phyloP scores from a whole-genome alignment of 1,284 basidiomycete species.

The Wolfiporia cocos region DNA sequence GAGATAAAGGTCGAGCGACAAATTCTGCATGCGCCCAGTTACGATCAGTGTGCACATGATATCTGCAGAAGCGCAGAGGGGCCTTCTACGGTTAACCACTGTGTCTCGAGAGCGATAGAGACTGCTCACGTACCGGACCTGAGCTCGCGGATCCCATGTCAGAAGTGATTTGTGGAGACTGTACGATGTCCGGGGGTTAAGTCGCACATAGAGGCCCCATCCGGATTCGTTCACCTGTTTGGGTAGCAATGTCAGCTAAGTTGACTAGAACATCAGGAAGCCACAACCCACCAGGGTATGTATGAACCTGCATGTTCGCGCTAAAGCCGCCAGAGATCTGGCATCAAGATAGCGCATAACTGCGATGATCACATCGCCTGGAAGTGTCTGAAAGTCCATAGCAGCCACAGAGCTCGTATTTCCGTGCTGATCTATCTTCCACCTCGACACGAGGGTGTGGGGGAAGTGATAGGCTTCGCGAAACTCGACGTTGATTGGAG shows the following conservation, averaged over 20 bases:
- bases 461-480: too few species aligned
- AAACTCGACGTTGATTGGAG: too few species aligned
- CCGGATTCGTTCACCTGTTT: constrained; percentile 54
- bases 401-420: too few species aligned
- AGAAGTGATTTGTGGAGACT: constrained; percentile 42
- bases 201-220: constrained; percentile 47
- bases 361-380: constrained; percentile 53
- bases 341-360: constrained; percentile 42
- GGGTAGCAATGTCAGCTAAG: neutral
- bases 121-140: constrained; percentile 32
- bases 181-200: constrained; percentile 44
- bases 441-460: too few species aligned
- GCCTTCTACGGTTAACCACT: too few species aligned
- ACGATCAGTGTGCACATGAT: constrained; percentile 46
- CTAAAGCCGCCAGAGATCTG: constrained; percentile 39
- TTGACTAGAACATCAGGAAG: too few species aligned
- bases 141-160: constrained; percentile 39
- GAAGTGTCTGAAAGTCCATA: constrained; percentile 30
- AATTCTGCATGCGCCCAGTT: constrained; percentile 51
- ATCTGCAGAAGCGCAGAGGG: too few species aligned
- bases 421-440: too few species aligned
- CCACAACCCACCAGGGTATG: constrained; percentile 44
- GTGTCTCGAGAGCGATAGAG: too few species aligned
- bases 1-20: constrained; percentile 62
- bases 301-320: constrained; percentile 39